Evolutionary conservation across 1,284 basidiomycete species (phyloP), one percentile per base, ranked within the genome.

Genomic region (Leccinum solheimii): DNA sequence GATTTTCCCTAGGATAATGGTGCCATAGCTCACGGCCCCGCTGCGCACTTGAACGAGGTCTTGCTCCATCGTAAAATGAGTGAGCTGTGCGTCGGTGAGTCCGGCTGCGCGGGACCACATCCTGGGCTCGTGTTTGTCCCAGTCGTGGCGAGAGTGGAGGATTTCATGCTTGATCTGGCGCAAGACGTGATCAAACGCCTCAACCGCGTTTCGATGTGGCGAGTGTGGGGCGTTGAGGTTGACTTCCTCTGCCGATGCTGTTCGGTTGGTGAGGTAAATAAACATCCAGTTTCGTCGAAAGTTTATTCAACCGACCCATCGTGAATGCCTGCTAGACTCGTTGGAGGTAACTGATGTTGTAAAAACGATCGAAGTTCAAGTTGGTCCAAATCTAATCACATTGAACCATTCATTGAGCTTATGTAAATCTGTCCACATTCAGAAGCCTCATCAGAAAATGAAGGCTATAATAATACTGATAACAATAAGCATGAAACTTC

Each of bases 1-100:
- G 70, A 92, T 83, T 80, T 92, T 92, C 23, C 90, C 90, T 26
- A 92, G 74, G 63, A 92, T 83, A 62, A 92, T 84, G 11, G 81
- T 83, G 9, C 91, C 90, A 71, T 92, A 91, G 58, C 80, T 76
- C 19, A 80, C 81, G 19, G 67, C 63, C 16, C 77, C 80, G 51
- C 77, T 79, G 58, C 83, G 78, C 56, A 87, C 80, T 72, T 80
- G 71, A 48, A 88, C 82, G 57, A 90, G 79, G 71, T 90, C 86
- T 0, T 78, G 62, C 67, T 79, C 79, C 62, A 89, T 75, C 50
- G 75, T 76, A 67, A 91, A 91, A 45, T 76, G 74, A 2, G 69
- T 61, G 56, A 92, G 77, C 34, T 86, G 76, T 0, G 75, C 58
- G 68, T 92, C 83, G 36, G 79, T 78, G 21, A 91, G 68, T 14